These are phyloP conservation scores for Thielaviopsis musarum DNA, from an alignment of 2,329 filamentous ascomycete species.

Conservation along the genomic window DNA sequence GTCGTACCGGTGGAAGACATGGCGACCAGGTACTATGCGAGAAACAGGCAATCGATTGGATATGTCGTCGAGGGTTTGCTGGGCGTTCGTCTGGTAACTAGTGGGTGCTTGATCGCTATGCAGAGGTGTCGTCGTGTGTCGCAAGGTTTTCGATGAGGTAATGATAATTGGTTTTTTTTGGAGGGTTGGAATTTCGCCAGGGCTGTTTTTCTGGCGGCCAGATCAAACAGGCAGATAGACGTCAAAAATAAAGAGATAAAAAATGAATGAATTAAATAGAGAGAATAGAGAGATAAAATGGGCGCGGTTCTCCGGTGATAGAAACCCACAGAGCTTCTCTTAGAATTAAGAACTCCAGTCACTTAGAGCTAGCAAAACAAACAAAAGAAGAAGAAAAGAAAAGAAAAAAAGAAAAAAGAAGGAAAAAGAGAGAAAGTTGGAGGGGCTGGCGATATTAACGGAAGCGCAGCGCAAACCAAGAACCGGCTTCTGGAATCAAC, in stretches of 20 bases:
- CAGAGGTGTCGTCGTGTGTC: slow-evolving; percentile 2
- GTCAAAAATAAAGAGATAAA: not conserved
- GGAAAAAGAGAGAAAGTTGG: not conserved
- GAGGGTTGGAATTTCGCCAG: not conserved
- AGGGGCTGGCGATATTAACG: not conserved
- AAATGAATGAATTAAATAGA: not conserved
- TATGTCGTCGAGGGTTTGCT: not conserved
- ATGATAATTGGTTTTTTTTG: not conserved
- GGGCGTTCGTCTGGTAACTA: not conserved
- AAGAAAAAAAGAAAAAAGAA: not conserved
- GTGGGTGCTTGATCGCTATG: not conserved
- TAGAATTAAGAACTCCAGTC: not conserved
- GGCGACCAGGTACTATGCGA: not conserved
- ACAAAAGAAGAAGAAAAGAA: not conserved
- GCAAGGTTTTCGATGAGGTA: slow-evolving; percentile 1
- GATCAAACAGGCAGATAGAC: not conserved
- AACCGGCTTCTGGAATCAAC: not conserved
- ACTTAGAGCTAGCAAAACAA: not conserved
- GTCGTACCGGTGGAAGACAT: slow-evolving; percentile 17
- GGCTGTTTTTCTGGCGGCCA: not conserved
- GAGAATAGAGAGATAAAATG: not conserved
- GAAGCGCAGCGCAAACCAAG: not conserved
- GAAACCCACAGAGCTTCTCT: not conserved
- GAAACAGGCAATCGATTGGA: not conserved
- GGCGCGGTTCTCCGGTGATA: not conserved